phyloP scores from a whole-genome alignment of 163 green algal genomes.

The Prototheca wickerhamii region DNA sequence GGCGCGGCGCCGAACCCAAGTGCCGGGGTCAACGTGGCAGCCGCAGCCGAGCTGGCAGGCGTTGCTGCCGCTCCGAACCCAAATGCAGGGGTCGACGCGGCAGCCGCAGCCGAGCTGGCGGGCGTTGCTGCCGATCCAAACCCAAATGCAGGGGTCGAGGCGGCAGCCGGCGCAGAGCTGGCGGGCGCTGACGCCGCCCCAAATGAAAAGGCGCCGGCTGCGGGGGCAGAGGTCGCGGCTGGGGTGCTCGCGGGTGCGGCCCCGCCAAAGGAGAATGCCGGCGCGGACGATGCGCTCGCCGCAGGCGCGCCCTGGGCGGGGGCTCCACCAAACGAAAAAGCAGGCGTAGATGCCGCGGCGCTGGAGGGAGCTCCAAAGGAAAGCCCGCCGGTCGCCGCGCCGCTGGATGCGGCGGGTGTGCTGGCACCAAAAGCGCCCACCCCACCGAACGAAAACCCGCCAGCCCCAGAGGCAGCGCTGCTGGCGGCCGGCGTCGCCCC shows the following conservation, averaged over 20 bases:
- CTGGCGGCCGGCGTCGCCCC: constrained; percentile 2
- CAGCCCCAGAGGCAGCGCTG: not conserved
- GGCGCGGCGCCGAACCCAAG: constrained; percentile 23
- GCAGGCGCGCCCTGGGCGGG: not conserved
- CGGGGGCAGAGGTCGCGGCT: too few relatives aligned
- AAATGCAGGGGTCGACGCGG: constrained; percentile 10
- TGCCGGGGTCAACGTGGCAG: constrained; percentile 4
- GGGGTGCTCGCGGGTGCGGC: not conserved
- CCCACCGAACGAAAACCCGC: too few relatives aligned
- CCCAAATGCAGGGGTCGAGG: constrained; percentile 10
- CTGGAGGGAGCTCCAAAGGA: too few relatives aligned
- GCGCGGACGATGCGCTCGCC: constrained; percentile 7
- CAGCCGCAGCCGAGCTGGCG: not conserved
- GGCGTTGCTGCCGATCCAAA: constrained; percentile 26
- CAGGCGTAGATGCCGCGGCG: too few relatives aligned
- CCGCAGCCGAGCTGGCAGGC: not conserved
- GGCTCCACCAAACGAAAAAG: too few relatives aligned
- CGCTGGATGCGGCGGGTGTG: too few relatives aligned
- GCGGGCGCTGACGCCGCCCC: constrained; percentile 1
- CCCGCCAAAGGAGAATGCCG: constrained; percentile 27
- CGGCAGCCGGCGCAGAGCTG: constrained; percentile 3
- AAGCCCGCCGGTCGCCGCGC: too few relatives aligned
- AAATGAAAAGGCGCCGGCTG: not conserved
- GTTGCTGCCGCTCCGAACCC: constrained; percentile 22
- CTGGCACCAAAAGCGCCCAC: too few relatives aligned